These are phyloP conservation scores for Solanum piurae DNA, from an alignment of 257 asterid genomes.

Conservation along the genomic window DNA sequence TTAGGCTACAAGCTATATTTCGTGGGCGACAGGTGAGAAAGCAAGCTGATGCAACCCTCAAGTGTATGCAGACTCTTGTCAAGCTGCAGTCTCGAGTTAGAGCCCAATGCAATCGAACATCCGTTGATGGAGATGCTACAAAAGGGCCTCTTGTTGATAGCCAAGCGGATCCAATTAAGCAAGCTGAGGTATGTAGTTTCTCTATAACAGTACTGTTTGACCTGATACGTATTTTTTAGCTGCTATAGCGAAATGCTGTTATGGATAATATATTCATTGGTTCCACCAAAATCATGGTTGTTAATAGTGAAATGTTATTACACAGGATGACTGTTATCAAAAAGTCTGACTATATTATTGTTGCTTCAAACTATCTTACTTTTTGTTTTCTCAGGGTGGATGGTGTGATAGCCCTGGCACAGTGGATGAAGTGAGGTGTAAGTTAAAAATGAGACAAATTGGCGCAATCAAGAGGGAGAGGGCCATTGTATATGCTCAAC, in stretches of 20 bases:
- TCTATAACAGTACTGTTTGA: neutral
- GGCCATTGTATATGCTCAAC: conserved; percentile 68
- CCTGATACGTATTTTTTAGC: neutral
- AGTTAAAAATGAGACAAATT: conserved; percentile 70
- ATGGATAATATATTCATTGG: neutral
- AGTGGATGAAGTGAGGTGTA: conserved; percentile 52
- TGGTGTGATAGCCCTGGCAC: conserved; percentile 88
- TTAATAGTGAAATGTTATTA: neutral
- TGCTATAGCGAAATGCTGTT: neutral
- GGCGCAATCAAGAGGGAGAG: conserved; percentile 90
- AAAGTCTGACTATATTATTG: neutral
- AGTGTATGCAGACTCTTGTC: conserved; percentile 90
- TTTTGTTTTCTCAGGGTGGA: conserved; percentile 34
- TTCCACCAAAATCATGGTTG: neutral
- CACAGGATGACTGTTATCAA: neutral
- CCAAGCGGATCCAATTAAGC: conserved; percentile 33
- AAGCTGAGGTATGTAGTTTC: conserved; percentile 48
- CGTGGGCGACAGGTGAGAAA: conserved; percentile 77
- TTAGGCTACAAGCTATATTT: conserved; percentile 86
- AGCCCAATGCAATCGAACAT: conserved; percentile 41
- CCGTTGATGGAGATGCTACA: conserved; percentile 8
- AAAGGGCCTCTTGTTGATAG: conserved; percentile 5
- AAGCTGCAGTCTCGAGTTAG: conserved; percentile 77
- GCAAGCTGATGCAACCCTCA: conserved; percentile 74
- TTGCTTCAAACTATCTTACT: neutral